Percentiles rank a stretch among this genome's conserved stretches.
phyloP scores from a whole-genome alignment of 441 rosid genomes.

The Populus hybrid region DNA sequence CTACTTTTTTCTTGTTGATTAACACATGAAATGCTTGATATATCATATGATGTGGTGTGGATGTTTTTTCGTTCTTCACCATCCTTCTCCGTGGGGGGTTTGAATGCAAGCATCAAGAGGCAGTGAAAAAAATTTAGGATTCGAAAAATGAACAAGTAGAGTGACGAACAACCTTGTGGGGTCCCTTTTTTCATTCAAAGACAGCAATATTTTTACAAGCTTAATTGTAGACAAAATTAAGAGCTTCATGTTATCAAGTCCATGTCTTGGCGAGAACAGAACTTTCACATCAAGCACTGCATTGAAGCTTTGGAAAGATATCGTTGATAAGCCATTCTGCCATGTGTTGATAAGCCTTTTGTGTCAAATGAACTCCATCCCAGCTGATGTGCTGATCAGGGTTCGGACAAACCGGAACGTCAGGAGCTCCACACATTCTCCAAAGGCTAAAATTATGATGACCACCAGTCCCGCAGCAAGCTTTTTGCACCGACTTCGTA shows the following conservation, averaged over 20 bases:
- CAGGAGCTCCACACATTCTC: not conserved
- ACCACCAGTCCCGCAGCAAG: not conserved
- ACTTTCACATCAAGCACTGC: not conserved
- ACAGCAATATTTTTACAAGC: too few relatives aligned
- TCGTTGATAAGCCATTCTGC: not conserved
- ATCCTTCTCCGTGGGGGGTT: too few relatives aligned
- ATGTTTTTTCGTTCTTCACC: too few relatives aligned
- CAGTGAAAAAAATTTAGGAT: too few relatives aligned
- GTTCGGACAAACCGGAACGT: not conserved
- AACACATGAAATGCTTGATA: too few relatives aligned
- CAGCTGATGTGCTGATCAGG: not conserved
- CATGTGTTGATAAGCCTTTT: not conserved
- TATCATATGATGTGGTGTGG: too few relatives aligned
- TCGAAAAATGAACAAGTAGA: too few relatives aligned
- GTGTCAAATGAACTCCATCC: constrained; percentile 1
- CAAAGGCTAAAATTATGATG: not conserved
- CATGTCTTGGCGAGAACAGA: not conserved
- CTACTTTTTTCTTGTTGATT: too few relatives aligned
- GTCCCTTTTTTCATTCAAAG: not conserved
- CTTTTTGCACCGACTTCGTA: not conserved
- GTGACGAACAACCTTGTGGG: not conserved
- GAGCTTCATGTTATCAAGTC: too few relatives aligned
- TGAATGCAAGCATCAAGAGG: too few relatives aligned
- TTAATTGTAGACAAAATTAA: too few relatives aligned
- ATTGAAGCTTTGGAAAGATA: not conserved